Percentiles rank a stretch among this genome's conserved stretches.
Evolutionary conservation across 1,284 basidiomycete genomes (phyloP).

Genomic region (Flammula alnicola): DNA sequence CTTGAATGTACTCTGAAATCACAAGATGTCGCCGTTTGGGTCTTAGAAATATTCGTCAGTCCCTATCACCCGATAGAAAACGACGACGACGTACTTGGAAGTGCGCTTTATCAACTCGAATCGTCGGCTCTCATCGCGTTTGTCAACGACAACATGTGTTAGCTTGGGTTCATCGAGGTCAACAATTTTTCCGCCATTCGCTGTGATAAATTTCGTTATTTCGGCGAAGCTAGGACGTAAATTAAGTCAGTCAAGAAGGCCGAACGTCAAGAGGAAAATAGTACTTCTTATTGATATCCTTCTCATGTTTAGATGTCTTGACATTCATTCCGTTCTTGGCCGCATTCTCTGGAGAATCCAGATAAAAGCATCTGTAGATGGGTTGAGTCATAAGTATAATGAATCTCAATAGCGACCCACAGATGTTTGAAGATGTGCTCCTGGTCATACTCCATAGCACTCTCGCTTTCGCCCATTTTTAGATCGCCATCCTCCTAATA

Average conservation of each 20-base stretch:
- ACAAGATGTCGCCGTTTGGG: constrained; percentile 82
- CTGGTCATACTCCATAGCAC: constrained; percentile 77
- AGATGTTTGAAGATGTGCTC: constrained; percentile 79
- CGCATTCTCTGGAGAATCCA: constrained; percentile 82
- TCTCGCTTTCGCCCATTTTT: constrained; percentile 70
- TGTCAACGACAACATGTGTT: constrained; percentile 86
- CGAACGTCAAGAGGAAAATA: not conserved
- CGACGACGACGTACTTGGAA: constrained; percentile 53
- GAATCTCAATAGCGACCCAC: constrained; percentile 46
- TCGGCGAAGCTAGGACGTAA: constrained; percentile 55
- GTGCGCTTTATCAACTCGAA: constrained; percentile 72
- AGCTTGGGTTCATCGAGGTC: constrained; percentile 75
- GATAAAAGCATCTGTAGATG: constrained; percentile 74
- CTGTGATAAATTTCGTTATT: constrained; percentile 54
- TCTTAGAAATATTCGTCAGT: constrained; percentile 36
- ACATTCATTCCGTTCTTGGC: constrained; percentile 60
- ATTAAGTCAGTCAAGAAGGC: not conserved
- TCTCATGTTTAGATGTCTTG: constrained; percentile 55
- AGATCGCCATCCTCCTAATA: constrained; percentile 35
- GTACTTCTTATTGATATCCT: constrained; percentile 56
- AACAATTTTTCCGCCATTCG: constrained; percentile 75
- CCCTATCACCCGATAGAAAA: constrained; percentile 17
- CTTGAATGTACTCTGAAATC: constrained; percentile 74
- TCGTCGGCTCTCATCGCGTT: constrained; percentile 73
- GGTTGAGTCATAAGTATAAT: not conserved